Percentiles rank a stretch among this genome's conserved stretches.
Evolutionary conservation across 176 grass and related monocot genomes (phyloP).

Genomic region (Hsuehochloa calcarea): DNA sequence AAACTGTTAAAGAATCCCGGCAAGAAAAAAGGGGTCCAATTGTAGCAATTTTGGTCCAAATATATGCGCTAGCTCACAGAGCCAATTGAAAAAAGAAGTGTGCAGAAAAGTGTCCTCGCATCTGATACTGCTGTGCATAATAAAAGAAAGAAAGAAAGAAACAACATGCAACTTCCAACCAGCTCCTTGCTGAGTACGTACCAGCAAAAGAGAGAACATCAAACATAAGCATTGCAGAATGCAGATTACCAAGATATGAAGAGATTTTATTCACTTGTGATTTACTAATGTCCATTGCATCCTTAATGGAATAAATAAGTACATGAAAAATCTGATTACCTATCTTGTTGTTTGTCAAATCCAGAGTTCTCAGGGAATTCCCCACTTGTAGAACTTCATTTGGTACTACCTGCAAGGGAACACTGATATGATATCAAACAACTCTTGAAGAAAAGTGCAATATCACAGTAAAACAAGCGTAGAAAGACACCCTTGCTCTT

Average conservation of each 20-base stretch:
- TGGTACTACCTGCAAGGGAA: slow-evolving; percentile 60
- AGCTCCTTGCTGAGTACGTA: slow-evolving; percentile 4
- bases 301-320: slow-evolving; percentile 10
- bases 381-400: slow-evolving; percentile 85
- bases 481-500: not conserved
- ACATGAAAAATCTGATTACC: slow-evolving; percentile 41
- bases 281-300: not conserved
- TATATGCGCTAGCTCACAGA: not conserved
- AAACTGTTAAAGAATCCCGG: slow-evolving; percentile 1
- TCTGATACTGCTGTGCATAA: not conserved
- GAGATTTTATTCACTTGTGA: not conserved
- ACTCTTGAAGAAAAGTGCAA: not conserved
- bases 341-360: slow-evolving; percentile 98
- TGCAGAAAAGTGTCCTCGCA: not conserved
- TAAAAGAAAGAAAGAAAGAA: not conserved
- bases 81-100: not conserved
- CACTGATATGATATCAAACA: slow-evolving; percentile 23
- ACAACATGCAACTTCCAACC: not conserved
- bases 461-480: not conserved
- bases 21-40: not conserved
- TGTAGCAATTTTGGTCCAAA: not conserved
- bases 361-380: slow-evolving; percentile 80
- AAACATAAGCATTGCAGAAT: not conserved
- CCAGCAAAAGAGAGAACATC: slow-evolving; percentile 8
- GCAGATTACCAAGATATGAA: not conserved